phyloP scores from a whole-genome alignment of 257 asterid genomes.

The Solanum medicagineum region DNA sequence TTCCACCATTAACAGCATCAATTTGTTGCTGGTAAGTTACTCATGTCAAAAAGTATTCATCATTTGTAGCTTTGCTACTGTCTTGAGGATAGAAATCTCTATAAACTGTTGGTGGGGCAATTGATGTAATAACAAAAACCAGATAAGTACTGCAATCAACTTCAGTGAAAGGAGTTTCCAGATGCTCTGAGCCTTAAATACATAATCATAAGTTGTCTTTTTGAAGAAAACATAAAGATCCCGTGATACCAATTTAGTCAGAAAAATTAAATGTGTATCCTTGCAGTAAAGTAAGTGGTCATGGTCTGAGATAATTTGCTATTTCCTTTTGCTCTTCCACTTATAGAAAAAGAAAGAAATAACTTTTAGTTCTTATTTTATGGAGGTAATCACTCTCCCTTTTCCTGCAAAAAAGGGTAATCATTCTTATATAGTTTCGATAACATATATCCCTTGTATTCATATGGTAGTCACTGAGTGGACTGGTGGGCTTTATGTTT shows the following conservation, averaged over 20 bases:
- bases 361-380: background rate
- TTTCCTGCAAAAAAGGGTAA: background rate
- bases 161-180: background rate
- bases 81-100: background rate
- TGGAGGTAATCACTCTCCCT: background rate
- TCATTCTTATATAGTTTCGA: background rate
- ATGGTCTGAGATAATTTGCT: background rate
- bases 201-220: background rate
- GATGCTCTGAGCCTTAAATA: background rate
- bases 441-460: background rate
- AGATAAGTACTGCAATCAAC: background rate
- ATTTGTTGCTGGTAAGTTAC: constrained; percentile 90
- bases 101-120: background rate
- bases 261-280: background rate
- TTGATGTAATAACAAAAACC: background rate
- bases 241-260: background rate
- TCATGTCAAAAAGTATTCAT: background rate
- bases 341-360: background rate
- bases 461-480: constrained; percentile 74
- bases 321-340: background rate
- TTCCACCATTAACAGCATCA: constrained; percentile 61
- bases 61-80: background rate
- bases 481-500: constrained; percentile 95
- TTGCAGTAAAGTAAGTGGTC: background rate
- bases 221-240: background rate